Evolutionary conservation across 805 yeast genomes (phyloP).

Genomic region (Metschnikowia colocasiae): DNA sequence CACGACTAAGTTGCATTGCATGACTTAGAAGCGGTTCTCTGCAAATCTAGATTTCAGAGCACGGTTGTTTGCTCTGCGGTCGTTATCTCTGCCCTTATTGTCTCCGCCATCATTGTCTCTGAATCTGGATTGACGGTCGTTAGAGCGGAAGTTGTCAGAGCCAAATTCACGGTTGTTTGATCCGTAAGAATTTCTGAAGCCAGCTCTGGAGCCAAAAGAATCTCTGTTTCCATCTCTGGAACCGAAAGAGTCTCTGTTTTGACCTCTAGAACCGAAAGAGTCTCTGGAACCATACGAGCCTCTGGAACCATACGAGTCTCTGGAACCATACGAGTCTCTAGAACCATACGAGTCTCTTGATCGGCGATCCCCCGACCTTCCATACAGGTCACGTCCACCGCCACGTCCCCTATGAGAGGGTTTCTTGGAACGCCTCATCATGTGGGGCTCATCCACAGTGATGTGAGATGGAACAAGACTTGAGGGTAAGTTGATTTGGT

Average conservation of each 20-base stretch:
- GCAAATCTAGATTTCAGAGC: slow-evolving; percentile 2
- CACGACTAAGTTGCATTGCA: neutral
- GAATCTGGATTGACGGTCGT: neutral
- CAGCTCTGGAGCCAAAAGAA: neutral
- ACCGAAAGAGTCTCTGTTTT: neutral
- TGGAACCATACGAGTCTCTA: neutral
- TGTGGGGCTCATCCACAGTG: slow-evolving; percentile 14
- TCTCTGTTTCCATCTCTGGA: neutral
- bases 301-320: neutral
- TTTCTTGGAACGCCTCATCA: slow-evolving; percentile 5
- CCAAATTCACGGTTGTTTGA: neutral
- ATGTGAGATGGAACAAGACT: slow-evolving; percentile 16
- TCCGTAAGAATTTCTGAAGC: neutral
- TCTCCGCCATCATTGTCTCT: neutral
- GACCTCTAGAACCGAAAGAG: neutral
- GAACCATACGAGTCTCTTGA: neutral
- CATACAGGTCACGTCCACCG: neutral
- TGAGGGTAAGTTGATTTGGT: slow-evolving; percentile 16
- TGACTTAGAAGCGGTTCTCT: neutral
- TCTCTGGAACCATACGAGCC: neutral
- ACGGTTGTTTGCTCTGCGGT: neutral
- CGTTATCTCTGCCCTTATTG: neutral
- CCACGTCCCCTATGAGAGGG: neutral
- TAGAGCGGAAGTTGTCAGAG: neutral
- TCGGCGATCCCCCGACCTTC: neutral